Evolutionary conservation across 495 filamentous ascomycete genomes (phyloP).

Genomic region (Diplogelasinospora grovesii): DNA sequence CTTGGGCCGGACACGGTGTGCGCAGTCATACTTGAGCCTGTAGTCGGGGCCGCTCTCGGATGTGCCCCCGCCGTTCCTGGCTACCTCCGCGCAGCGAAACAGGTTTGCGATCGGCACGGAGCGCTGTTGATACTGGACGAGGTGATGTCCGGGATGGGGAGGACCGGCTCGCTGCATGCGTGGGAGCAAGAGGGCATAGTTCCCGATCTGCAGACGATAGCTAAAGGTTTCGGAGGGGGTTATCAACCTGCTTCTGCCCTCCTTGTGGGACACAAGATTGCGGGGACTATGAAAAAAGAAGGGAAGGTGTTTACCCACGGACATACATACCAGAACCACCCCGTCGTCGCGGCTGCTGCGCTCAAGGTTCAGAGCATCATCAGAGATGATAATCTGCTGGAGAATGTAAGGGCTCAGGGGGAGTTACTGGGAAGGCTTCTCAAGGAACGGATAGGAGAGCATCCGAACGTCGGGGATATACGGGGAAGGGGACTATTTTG

Average conservation of each 20-base stretch:
- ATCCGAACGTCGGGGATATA: constrained; percentile 56
- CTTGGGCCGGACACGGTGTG: constrained; percentile 58
- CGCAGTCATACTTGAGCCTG: constrained; percentile 64
- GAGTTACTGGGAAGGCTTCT: constrained; percentile 39
- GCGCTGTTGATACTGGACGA: constrained; percentile 68
- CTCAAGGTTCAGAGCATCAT: constrained; percentile 50
- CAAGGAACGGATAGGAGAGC: constrained; percentile 29
- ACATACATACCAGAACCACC: constrained; percentile 57
- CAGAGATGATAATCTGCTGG: constrained; percentile 40
- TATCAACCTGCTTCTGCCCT: constrained; percentile 28
- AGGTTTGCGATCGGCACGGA: constrained; percentile 57
- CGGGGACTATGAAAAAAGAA: constrained; percentile 49
- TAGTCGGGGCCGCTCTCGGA: constrained; percentile 52
- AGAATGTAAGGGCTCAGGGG: constrained; percentile 45
- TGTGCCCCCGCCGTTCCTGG: constrained; percentile 56
- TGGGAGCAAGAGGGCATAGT: constrained; percentile 51
- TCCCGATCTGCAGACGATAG: constrained; percentile 61
- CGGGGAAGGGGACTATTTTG: constrained; percentile 58
- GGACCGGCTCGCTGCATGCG: constrained; percentile 53
- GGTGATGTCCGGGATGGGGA: constrained; percentile 69
- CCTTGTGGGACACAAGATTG: constrained; percentile 10
- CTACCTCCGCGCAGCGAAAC: constrained; percentile 58
- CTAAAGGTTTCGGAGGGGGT: constrained; percentile 56
- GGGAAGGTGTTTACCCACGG: constrained; percentile 48
- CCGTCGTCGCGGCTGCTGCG: constrained; percentile 49